Percentiles rank a stretch among this genome's conserved stretches.
phyloP scores from a whole-genome alignment of 1,139 yeast genomes.

The Debaryomyces sp. region DNA sequence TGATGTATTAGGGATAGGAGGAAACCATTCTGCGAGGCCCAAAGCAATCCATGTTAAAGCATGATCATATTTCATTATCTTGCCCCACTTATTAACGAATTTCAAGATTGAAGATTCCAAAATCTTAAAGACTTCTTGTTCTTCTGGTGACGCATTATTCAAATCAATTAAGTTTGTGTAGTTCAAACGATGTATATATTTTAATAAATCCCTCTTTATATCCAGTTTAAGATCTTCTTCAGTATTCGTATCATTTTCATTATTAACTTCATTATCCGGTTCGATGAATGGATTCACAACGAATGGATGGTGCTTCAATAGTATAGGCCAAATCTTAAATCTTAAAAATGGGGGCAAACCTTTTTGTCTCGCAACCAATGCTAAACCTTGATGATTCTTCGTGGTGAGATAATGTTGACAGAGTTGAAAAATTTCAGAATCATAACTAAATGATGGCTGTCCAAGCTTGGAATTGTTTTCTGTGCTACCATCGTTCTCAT shows the following conservation, averaged over 20 bases:
- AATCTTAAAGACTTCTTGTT: constrained; percentile 54
- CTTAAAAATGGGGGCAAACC: constrained; percentile 88
- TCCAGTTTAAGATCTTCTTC: constrained; percentile 30
- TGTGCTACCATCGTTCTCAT: background rate
- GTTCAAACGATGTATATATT: constrained; percentile 50
- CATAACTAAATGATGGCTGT: constrained; percentile 45
- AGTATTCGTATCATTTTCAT: constrained; percentile 4
- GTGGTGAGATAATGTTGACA: constrained; percentile 47
- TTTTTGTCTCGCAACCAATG: constrained; percentile 76
- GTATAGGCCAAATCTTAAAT: constrained; percentile 80
- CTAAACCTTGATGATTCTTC: constrained; percentile 67
- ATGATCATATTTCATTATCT: constrained; percentile 73
- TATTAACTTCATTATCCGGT: constrained; percentile 46
- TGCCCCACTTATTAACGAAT: constrained; percentile 80
- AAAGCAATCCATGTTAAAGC: constrained; percentile 88
- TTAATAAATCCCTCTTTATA: constrained; percentile 54
- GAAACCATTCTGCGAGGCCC: constrained; percentile 88
- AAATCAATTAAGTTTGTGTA: constrained; percentile 16
- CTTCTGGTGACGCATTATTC: constrained; percentile 25
- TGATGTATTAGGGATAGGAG: constrained; percentile 54
- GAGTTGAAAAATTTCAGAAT: constrained; percentile 39
- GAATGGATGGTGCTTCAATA: constrained; percentile 82
- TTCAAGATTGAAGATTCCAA: constrained; percentile 63
- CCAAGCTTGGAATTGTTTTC: constrained; percentile 2
- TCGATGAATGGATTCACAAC: constrained; percentile 73